These are phyloP conservation scores for Ogataea paradorogensis DNA, from an alignment of 805 yeast genomes.

Conservation along the genomic window DNA sequence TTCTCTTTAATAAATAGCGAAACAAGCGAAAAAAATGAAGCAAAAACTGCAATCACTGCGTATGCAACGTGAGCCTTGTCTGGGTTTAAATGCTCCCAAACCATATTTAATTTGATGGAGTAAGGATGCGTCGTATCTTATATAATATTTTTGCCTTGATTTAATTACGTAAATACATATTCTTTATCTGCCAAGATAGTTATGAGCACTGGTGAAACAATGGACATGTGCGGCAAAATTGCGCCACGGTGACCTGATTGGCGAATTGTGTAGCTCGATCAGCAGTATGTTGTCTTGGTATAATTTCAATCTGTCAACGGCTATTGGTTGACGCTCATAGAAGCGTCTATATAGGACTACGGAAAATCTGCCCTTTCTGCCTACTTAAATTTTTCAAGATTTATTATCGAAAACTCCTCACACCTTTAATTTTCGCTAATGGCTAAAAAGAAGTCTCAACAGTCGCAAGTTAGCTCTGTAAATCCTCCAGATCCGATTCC, in stretches of 20 bases:
- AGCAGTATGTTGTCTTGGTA: background rate
- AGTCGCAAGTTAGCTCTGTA: background rate
- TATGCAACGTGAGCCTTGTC: conserved; percentile 40
- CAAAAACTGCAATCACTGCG: conserved; percentile 61
- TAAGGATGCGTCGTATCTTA: background rate
- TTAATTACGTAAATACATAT: background rate
- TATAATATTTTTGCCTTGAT: background rate
- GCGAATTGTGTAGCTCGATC: background rate
- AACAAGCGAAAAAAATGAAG: conserved; percentile 53
- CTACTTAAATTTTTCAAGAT: background rate
- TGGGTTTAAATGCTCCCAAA: conserved; percentile 33
- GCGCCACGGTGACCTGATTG: background rate
- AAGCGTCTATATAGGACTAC: background rate
- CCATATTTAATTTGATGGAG: conserved; percentile 24
- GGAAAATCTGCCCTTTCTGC: conserved; percentile 2
- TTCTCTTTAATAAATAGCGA: conserved; percentile 59
- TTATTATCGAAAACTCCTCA: conserved; percentile 4
- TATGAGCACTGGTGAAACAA: conserved; percentile 3
- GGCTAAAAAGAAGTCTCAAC: conserved; percentile 9
- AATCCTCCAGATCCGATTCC: conserved; percentile 1
- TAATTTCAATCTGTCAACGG: background rate
- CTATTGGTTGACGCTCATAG: background rate
- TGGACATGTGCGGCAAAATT: background rate
- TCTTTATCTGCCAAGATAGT: conserved; percentile 10
- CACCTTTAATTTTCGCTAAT: conserved; percentile 8